phyloP scores from a whole-genome alignment of 192 early-diverging fungal species.

The Rhizophagus clarus region DNA sequence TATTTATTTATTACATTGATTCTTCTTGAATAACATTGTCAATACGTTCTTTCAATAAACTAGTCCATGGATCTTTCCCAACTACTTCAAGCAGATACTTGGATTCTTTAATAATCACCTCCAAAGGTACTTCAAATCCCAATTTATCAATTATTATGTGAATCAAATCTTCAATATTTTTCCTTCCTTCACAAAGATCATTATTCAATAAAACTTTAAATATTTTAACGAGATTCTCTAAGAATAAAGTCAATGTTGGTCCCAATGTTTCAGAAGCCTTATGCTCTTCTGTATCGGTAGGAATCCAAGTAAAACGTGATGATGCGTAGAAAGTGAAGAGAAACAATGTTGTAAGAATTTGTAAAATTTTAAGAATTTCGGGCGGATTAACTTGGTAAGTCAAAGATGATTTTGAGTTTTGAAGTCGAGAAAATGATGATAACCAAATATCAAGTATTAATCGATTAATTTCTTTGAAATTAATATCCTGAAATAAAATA shows the following conservation, averaged over 20 bases:
- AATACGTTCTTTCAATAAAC: neutral
- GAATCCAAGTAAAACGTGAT: neutral
- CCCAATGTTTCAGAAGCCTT: no score
- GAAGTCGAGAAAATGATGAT: neutral
- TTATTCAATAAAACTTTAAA: slow-evolving; percentile 4
- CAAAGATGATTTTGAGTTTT: no score
- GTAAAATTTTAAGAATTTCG: neutral
- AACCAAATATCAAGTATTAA: slow-evolving; percentile 15
- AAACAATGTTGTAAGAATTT: neutral
- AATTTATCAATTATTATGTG: slow-evolving; percentile 9
- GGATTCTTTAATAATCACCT: neutral
- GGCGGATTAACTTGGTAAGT: neutral
- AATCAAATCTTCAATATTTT: neutral
- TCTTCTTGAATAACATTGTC: neutral
- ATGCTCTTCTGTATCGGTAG: neutral
- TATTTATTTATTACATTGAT: neutral
- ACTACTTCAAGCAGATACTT: neutral
- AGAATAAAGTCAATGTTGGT: neutral
- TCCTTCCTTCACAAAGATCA: neutral
- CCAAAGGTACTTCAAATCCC: slow-evolving; percentile 17
- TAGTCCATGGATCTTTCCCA: neutral
- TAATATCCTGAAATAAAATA: neutral
- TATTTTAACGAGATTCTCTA: neutral
- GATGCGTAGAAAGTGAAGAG: slow-evolving; percentile 6
- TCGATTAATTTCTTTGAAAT: slow-evolving; percentile 17